Conservation (phyloP, 768 basidiomycete species). For the Lentinula detonsa region DNA sequence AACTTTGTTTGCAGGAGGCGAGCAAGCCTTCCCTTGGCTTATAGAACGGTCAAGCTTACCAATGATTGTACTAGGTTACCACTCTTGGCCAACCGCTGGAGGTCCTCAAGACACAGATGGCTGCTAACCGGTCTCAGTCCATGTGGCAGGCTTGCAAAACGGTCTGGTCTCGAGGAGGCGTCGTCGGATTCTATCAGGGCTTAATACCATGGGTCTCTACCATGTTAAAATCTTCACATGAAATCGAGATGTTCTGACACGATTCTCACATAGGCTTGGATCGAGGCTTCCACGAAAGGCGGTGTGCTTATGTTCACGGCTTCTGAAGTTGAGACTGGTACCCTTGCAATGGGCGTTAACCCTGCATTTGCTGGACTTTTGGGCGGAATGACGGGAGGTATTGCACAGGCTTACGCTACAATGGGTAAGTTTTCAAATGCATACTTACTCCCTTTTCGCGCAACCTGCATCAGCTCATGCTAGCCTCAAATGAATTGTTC, state of each 20-base stretch:
- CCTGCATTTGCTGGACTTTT: constrained; percentile 83
- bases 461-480: constrained; percentile 1
- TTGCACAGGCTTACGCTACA: constrained; percentile 98
- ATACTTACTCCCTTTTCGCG: constrained; percentile 6
- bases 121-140: constrained; percentile 87
- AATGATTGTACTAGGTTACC: constrained; percentile 64
- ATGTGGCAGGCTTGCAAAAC: constrained; percentile 82
- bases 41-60: constrained; percentile 2
- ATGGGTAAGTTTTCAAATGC: constrained; percentile 69
- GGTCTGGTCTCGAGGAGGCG: constrained; percentile 90
- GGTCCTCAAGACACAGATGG: constrained; percentile 99
- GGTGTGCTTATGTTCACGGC: constrained; percentile 95
- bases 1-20: constrained; percentile 55
- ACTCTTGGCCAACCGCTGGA: constrained; percentile 97
- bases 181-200: constrained; percentile 92
- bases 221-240: not conserved
- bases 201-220: constrained; percentile 91
- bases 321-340: constrained; percentile 82
- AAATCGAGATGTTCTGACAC: constrained; percentile 4
- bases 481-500: constrained; percentile 11
- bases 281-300: constrained; percentile 98
- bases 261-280: constrained; percentile 73
- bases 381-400: constrained; percentile 96
- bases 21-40: constrained; percentile 38
- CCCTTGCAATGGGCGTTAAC: constrained; percentile 60